Conservation (phyloP, 2,329 filamentous ascomycete species). For the Lachnellula occidentalis region DNA sequence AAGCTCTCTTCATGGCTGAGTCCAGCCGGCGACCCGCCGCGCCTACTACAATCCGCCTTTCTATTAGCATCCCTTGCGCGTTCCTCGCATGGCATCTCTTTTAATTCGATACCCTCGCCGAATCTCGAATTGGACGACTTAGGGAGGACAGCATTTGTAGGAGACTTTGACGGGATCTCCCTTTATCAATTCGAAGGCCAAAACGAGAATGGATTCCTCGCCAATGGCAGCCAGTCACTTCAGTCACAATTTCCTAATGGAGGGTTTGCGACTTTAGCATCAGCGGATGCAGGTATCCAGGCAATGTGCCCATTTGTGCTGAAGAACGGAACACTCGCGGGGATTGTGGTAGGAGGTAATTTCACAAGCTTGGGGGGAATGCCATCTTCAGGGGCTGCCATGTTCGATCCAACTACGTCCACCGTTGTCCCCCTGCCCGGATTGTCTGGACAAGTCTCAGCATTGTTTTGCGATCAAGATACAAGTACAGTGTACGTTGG, state of each 20-base stretch:
- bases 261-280: constrained; percentile 66
- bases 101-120: constrained; percentile 57
- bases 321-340: constrained; percentile 60
- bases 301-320: constrained; percentile 78
- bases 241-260: constrained; percentile 81
- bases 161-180: constrained; percentile 88
- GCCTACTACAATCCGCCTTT: constrained; percentile 37
- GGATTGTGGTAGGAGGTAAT: constrained; percentile 85
- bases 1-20: constrained; percentile 29
- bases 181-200: constrained; percentile 83
- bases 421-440: constrained; percentile 71
- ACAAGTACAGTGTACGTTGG: constrained; percentile 84
- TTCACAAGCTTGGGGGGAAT: constrained; percentile 84
- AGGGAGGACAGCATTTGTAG: constrained; percentile 78
- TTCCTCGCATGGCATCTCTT: constrained; percentile 47
- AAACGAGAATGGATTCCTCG: constrained; percentile 57
- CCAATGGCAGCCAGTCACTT: constrained; percentile 76
- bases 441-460: constrained; percentile 74
- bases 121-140: constrained; percentile 74
- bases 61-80: constrained; percentile 34
- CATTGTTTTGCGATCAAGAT: constrained; percentile 74
- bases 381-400: constrained; percentile 70
- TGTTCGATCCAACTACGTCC: constrained; percentile 70
- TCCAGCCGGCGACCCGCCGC: constrained; percentile 21
- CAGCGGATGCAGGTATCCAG: constrained; percentile 77